These are phyloP conservation scores for Myxozyma lipomycoides DNA, from an alignment of 805 yeast genomes.

Conservation along the genomic window DNA sequence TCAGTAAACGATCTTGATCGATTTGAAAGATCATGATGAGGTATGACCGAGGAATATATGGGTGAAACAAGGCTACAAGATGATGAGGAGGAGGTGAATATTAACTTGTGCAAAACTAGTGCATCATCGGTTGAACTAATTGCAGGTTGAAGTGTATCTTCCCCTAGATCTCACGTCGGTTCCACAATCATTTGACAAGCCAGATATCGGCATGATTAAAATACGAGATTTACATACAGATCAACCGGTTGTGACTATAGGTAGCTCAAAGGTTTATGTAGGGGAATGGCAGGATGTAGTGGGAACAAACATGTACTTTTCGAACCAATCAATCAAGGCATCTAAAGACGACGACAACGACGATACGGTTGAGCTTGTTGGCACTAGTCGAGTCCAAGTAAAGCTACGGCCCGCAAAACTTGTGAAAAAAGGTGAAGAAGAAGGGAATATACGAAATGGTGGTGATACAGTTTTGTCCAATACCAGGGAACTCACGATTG, in stretches of 20 bases:
- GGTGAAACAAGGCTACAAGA: neutral
- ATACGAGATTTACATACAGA: conserved; percentile 13
- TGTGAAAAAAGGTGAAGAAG: conserved; percentile 12
- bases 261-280: conserved; percentile 19
- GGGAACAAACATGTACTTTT: conserved; percentile 25
- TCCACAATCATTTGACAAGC: conserved; percentile 15
- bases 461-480: neutral
- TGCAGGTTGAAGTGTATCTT: conserved; percentile 10
- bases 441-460: neutral
- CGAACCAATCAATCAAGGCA: neutral
- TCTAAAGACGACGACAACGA: neutral
- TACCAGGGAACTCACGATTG: neutral
- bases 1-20: too few species aligned
- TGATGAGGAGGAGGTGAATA: conserved; percentile 5
- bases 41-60: neutral
- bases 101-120: conserved; percentile 1
- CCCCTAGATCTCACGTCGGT: conserved; percentile 19
- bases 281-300: conserved; percentile 25
- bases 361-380: conserved; percentile 9
- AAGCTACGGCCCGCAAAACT: conserved; percentile 16
- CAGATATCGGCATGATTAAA: neutral
- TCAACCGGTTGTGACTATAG: conserved; percentile 19
- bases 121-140: too few species aligned
- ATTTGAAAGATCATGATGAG: conserved; percentile 12
- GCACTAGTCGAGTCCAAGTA: conserved; percentile 17